Base-by-base conservation (phyloP, 2,329 filamentous ascomycete genomes). In the Hortaea sp. region DNA sequence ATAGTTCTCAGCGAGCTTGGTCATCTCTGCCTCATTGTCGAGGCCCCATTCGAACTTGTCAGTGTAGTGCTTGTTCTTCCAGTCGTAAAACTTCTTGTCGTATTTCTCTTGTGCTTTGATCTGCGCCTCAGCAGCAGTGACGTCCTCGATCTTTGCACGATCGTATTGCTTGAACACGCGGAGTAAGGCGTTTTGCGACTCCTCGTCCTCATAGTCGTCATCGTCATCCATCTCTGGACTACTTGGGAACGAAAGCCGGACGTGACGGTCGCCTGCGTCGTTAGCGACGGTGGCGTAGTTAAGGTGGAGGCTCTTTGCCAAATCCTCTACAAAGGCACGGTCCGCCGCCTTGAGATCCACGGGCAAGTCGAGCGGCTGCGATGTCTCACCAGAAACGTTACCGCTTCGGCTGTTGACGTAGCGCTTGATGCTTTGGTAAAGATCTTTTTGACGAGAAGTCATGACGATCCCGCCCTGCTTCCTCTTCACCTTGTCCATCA, bases 61-160 rank as follows among this genome's bases (percentile, higher is more conserved):
- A 53, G 78, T 73, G 67, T 98, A 98, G 68, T 98, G 95, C 50
- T 85, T 82, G 65, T 94, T 83, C 71, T 95, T 98, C 92, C 92
- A 98, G 47, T 82, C 78, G 51, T 81, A 73, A 62, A 97, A 97
- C 62, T 94, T 95, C 55, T 85, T 73, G 57, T 95, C 81, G 64
- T 98, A 98, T 57, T 92, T 83, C 63, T 83, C 77, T 57, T 94
- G 79, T 65, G 90, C 85, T 12, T 83, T 78, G 42, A 79, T 76
- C 63, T 92, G 82, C 11, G 84, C 84, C 58, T 95, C 85, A 54
- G 88, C 85, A 1, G 82, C 71, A 1, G 84, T 84, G 41, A 87
- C 68, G 57, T 97, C 89, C 35, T 92, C 74, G 27, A 95, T 79
- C 59, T 85, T 81, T 20, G 92, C 92, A 54, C 87, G 90, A 59